Evolutionary conservation across 1,284 basidiomycete genomes (phyloP).

Genomic region (Pyrrhoderma lamaoense): DNA sequence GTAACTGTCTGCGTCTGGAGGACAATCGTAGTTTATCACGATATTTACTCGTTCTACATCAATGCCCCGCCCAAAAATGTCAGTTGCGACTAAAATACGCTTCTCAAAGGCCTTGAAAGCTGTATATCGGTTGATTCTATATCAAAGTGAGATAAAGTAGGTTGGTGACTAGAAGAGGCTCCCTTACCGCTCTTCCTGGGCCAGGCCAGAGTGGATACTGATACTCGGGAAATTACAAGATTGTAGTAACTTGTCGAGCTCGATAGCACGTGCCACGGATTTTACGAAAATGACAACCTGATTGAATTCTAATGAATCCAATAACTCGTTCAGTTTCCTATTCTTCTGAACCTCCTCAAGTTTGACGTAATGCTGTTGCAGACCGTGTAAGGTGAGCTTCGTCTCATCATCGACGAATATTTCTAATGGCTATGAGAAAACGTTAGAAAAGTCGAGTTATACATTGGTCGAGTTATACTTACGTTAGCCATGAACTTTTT

Average conservation of each 20-base stretch:
- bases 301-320: constrained; percentile 98
- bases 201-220: constrained; percentile 90
- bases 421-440: constrained; percentile 78
- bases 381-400: constrained; percentile 95
- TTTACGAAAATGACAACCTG: constrained; percentile 99
- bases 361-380: constrained; percentile 98
- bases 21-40: constrained; percentile 93
- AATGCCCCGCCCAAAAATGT: constrained; percentile 96
- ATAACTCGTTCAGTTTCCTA: constrained; percentile 93
- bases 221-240: constrained; percentile 99
- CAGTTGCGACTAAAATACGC: constrained; percentile 95
- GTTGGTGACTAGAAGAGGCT: constrained; percentile 12
- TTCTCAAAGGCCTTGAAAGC: constrained; percentile 99
- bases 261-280: constrained; percentile 93
- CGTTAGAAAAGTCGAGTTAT: not conserved
- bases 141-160: constrained; percentile 12
- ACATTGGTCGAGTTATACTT: constrained; percentile 29
- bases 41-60: constrained; percentile 98
- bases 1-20: constrained; percentile 95
- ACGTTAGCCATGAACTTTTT: constrained; percentile 99
- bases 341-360: constrained; percentile 95
- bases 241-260: constrained; percentile 92
- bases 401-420: constrained; percentile 99
- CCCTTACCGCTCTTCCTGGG: constrained; percentile 90
- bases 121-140: constrained; percentile 91